Percentiles rank a stretch among this genome's conserved stretches.
These are phyloP conservation scores for Handroanthus guayacan DNA, from an alignment of 257 asterid genomes.

Conservation along the genomic window DNA sequence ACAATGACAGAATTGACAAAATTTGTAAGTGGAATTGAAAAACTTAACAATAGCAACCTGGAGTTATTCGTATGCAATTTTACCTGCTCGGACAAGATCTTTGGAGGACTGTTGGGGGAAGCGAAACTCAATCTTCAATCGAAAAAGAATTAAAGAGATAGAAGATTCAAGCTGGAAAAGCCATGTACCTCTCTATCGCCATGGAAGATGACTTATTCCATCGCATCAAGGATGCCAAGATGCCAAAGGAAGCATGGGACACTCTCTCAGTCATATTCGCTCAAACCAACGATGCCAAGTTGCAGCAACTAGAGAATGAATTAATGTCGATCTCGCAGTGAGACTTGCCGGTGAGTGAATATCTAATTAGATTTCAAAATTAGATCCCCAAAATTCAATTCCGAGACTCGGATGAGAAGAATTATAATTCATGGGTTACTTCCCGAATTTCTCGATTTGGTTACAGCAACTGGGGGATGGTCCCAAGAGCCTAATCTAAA, in stretches of 20 bases:
- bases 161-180: neutral
- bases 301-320: neutral
- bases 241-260: slow-evolving; percentile 2
- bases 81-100: slow-evolving; percentile 1
- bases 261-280: neutral
- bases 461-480: no score
- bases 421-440: no score
- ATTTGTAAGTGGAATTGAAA: neutral
- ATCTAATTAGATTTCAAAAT: no score
- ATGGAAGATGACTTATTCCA: slow-evolving; percentile 24
- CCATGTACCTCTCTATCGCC: neutral
- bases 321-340: no score
- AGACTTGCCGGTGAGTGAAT: no score
- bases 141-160: neutral
- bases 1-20: neutral
- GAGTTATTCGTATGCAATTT: neutral
- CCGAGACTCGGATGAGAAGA: no score
- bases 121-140: neutral
- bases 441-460: no score
- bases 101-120: neutral
- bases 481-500: no score
- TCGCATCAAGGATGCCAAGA: slow-evolving; percentile 16
- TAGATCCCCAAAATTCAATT: no score
- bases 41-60: neutral
- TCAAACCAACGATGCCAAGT: slow-evolving; percentile 19